These are phyloP conservation scores for Acacia melanoxylon DNA, from an alignment of 306 rosid genomes.

Conservation along the genomic window DNA sequence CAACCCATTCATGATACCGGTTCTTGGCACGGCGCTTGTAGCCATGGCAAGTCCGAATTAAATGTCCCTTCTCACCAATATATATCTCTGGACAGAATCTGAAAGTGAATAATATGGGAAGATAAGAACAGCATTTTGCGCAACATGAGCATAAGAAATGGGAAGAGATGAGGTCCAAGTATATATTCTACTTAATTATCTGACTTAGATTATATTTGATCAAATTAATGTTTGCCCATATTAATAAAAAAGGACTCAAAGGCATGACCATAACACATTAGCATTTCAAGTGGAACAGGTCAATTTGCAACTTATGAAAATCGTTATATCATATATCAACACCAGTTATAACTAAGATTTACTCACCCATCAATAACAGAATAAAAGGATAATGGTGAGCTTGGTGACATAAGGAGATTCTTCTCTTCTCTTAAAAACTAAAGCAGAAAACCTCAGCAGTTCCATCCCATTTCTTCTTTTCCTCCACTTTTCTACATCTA, in stretches of 20 bases:
- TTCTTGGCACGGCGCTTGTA: constrained; percentile 37
- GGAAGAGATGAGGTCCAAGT: neutral
- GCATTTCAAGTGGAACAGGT: neutral
- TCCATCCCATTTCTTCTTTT: neutral
- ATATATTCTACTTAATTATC: neutral
- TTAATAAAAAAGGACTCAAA: neutral
- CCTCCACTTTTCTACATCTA: neutral
- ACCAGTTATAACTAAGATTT: neutral
- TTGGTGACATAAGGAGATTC: neutral
- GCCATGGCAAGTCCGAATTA: neutral
- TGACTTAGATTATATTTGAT: neutral
- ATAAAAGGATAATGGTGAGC: neutral
- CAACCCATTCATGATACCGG: constrained; percentile 56
- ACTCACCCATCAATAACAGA: neutral
- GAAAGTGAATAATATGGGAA: neutral
- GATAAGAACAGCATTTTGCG: neutral
- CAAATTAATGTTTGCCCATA: neutral
- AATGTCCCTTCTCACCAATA: neutral
- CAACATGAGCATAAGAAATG: neutral
- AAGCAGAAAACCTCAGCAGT: neutral
- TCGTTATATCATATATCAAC: neutral
- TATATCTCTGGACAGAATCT: neutral
- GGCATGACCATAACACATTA: neutral
- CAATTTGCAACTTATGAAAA: neutral
- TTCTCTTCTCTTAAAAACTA: neutral